Base-by-base conservation (phyloP, 257 asterid genomes). In the Ophiorrhiza pumila region DNA sequence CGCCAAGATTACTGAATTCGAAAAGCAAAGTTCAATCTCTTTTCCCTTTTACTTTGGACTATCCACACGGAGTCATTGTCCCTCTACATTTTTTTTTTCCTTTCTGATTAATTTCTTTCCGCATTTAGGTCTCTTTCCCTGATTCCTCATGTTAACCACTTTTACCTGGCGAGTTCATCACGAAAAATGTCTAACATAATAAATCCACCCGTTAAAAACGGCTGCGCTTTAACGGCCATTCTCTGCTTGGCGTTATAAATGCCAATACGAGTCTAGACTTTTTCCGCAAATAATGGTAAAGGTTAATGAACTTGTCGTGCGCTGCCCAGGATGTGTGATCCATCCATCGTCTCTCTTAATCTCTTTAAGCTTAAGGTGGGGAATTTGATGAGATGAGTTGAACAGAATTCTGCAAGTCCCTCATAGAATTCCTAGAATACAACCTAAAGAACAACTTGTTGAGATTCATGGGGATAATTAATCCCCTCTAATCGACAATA, bases 181-280 rank as follows among this genome's bases (percentile, higher is more conserved):
- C 31, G 15, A 53, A 53, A n/a, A n/a, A 4, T 65, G 70, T 65
- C 70, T 8, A n/a, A 65, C n/a, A n/a, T n/a, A n/a, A n/a, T n/a
- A n/a, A n/a, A n/a, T n/a, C n/a, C n/a, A n/a, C n/a, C n/a, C n/a
- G n/a, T n/a, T n/a, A n/a, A n/a, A n/a, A n/a, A n/a, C n/a, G n/a
- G n/a, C n/a, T n/a, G n/a, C n/a, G n/a, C n/a, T n/a, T n/a, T n/a
- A n/a, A n/a, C n/a, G n/a, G n/a, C n/a, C n/a, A n/a, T n/a, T n/a
- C n/a, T n/a, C n/a, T n/a, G n/a, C n/a, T n/a, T n/a, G n/a, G n/a
- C n/a, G n/a, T n/a, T n/a, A n/a, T n/a, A n/a, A n/a, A n/a, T n/a
- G n/a, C n/a, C n/a, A n/a, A n/a, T n/a, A n/a, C n/a, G n/a, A n/a
- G n/a, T n/a, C n/a, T n/a, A n/a, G n/a, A n/a, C n/a, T n/a, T n/a